Percentiles rank a stretch among this genome's conserved stretches.
Evolutionary conservation across 2,329 filamentous ascomycete genomes (phyloP).

Genomic region (Penicillium capsulatum): DNA sequence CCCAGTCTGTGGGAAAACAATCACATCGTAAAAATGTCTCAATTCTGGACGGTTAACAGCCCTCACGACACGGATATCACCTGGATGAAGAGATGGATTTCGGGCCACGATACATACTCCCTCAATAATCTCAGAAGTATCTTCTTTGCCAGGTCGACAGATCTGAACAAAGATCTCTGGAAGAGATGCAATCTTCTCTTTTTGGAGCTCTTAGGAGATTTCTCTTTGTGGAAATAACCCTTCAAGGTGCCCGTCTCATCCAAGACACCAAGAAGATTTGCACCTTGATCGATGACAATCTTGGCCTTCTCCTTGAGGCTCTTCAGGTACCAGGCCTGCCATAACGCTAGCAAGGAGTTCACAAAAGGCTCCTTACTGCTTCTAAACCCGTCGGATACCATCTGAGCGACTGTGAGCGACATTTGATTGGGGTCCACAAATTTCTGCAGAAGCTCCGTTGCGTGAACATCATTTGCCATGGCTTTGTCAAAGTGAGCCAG

Average conservation of each 20-base stretch:
- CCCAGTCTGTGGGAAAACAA: constrained; percentile 79
- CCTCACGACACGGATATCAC: constrained; percentile 81
- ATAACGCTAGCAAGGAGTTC: constrained; percentile 71
- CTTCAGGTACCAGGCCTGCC: constrained; percentile 86
- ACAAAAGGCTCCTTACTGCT: constrained; percentile 71
- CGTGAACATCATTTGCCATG: constrained; percentile 61
- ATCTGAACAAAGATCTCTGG: constrained; percentile 91
- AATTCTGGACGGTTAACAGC: constrained; percentile 73
- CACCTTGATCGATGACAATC: constrained; percentile 75
- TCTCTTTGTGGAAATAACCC: constrained; percentile 61
- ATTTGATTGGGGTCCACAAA: constrained; percentile 83
- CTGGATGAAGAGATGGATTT: constrained; percentile 90
- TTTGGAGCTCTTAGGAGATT: constrained; percentile 3
- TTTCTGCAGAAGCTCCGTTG: constrained; percentile 64
- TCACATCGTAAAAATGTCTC: constrained; percentile 73
- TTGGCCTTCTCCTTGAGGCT: constrained; percentile 88
- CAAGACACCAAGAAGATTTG: constrained; percentile 81
- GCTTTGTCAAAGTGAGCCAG: constrained; percentile 65
- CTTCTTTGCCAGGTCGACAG: constrained; percentile 52
- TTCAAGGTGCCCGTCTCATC: constrained; percentile 76
- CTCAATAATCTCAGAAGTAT: constrained; percentile 61
- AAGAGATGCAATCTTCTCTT: constrained; percentile 51
- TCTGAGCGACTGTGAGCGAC: constrained; percentile 67
- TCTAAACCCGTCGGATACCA: constrained; percentile 80
- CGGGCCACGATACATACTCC: constrained; percentile 80